Conservation (phyloP, 352 stramenopile species). For the Phytophthora constricta region DNA sequence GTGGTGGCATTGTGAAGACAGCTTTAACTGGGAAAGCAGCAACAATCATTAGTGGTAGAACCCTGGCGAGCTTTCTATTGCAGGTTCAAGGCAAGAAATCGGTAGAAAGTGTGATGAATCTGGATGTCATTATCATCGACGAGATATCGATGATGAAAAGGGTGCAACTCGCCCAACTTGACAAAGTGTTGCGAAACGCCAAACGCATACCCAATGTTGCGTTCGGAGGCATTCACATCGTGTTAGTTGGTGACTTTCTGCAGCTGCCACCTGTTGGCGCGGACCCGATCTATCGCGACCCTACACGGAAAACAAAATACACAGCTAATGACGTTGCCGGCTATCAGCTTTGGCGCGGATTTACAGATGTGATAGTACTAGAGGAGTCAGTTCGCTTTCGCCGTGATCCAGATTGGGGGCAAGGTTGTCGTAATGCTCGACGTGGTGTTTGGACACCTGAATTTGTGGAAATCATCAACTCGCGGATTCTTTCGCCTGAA, state of each 20-base stretch:
- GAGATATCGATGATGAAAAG: neutral
- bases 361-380: neutral
- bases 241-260: neutral
- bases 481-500: neutral
- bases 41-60: neutral
- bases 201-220: neutral
- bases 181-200: neutral
- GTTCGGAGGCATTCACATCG: conserved; percentile 1
- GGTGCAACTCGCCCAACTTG: neutral
- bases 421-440: neutral
- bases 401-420: conserved; percentile 9
- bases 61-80: neutral
- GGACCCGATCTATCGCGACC: neutral
- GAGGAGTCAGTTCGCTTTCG: conserved; percentile 12
- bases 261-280: conserved; percentile 5
- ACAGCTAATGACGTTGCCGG: neutral
- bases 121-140: neutral
- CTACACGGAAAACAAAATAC: neutral
- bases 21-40: neutral
- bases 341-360: conserved; percentile 2
- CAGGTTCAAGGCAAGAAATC: neutral
- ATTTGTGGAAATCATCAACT: conserved; percentile 8
- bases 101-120: neutral
- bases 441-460: neutral
- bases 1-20: neutral